Percentiles rank a stretch among this genome's conserved stretches.
Conservation (phyloP, 2,329 filamentous ascomycete species). For the Beauveria bassiana region DNA sequence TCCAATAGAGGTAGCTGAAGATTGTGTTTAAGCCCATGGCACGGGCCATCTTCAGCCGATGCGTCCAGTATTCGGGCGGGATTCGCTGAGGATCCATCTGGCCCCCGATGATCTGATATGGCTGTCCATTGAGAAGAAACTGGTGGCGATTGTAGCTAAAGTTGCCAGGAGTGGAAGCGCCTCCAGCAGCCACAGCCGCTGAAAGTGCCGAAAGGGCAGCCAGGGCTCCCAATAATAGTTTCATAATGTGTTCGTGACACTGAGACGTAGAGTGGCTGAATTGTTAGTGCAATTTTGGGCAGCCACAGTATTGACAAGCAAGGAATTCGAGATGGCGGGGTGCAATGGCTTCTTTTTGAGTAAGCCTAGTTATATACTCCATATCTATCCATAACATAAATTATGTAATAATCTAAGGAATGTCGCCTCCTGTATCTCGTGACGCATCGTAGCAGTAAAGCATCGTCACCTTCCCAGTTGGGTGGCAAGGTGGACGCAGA, state of each 20-base stretch:
- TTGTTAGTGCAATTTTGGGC: neutral
- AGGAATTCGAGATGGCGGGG: neutral
- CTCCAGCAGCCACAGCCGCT: neutral
- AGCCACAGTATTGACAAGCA: neutral
- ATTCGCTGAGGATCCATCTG: conserved; percentile 45
- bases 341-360: neutral
- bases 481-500: neutral
- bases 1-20: conserved; percentile 45
- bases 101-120: conserved; percentile 37
- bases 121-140: conserved; percentile 33
- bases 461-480: neutral
- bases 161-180: neutral
- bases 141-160: conserved; percentile 32
- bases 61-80: conserved; percentile 37
- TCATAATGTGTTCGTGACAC: neutral
- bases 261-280: neutral
- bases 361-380: neutral
- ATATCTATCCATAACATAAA: neutral
- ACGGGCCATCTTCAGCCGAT: conserved; percentile 66
- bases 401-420: neutral
- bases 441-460: neutral
- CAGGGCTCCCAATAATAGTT: neutral
- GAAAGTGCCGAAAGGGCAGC: neutral
- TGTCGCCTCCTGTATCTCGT: neutral
- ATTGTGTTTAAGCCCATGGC: conserved; percentile 74